Conservation (phyloP, 441 rosid species). For the Flueggea neowawraea region DNA sequence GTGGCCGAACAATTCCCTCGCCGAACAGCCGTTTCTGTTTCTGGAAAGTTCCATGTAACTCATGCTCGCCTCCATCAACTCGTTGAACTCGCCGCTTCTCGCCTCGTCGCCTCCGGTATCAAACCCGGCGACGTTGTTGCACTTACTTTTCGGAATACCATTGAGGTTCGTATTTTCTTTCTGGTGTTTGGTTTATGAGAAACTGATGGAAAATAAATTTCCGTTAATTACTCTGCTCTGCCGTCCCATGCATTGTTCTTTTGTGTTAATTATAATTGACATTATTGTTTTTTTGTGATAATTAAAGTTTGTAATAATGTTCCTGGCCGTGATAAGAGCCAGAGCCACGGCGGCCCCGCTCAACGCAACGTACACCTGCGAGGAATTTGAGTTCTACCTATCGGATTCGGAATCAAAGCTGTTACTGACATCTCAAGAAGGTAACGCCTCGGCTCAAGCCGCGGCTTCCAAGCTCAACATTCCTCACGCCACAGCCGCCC, state of each 20-base stretch:
- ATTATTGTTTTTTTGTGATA: neutral
- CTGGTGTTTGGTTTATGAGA: too few relatives aligned
- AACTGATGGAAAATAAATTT: neutral
- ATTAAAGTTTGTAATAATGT: slow-evolving; percentile 68
- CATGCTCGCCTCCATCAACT: slow-evolving; percentile 51
- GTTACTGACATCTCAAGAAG: slow-evolving; percentile 46
- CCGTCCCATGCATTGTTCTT: too few relatives aligned
- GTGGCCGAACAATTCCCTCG: slow-evolving; percentile 48
- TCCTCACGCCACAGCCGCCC: slow-evolving; percentile 46
- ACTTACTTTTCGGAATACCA: slow-evolving; percentile 66
- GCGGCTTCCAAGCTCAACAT: slow-evolving; percentile 74
- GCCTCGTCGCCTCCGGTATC: slow-evolving; percentile 53
- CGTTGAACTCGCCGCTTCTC: slow-evolving; percentile 62
- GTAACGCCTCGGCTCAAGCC: slow-evolving; percentile 54
- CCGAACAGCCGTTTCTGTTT: slow-evolving; percentile 50
- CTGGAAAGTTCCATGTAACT: slow-evolving; percentile 62
- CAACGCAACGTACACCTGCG: slow-evolving; percentile 73
- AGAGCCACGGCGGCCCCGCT: slow-evolving; percentile 86
- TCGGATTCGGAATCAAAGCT: slow-evolving; percentile 86
- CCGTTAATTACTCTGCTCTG: slow-evolving; percentile 11
- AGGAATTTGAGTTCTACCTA: slow-evolving; percentile 87
- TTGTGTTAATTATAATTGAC: too few relatives aligned
- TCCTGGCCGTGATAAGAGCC: slow-evolving; percentile 72
- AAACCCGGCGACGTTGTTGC: slow-evolving; percentile 84
- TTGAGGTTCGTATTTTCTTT: slow-evolving; percentile 48